phyloP scores from a whole-genome alignment of 345 rosid genomes.

The Eucalyptus rudis region DNA sequence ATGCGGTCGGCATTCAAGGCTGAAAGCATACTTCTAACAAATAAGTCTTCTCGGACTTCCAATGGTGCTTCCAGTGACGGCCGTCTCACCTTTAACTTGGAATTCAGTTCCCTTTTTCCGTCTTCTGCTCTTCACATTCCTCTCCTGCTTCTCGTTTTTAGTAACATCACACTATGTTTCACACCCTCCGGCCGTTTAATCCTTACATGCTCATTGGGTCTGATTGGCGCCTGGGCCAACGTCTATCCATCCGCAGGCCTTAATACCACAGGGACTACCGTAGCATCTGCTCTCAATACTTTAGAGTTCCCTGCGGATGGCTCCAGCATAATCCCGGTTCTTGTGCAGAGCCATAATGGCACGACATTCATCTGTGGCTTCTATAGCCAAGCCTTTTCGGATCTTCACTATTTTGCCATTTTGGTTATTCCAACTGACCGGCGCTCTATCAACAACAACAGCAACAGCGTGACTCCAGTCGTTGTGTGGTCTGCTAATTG shows the following conservation, averaged over 20 bases:
- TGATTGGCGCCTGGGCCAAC: neutral
- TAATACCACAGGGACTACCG: neutral
- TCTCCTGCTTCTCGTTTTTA: neutral
- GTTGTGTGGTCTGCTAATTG: slow-evolving; percentile 15
- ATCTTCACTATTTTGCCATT: neutral
- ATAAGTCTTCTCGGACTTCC: too few species aligned
- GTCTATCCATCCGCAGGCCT: neutral
- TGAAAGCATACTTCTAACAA: too few species aligned
- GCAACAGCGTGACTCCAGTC: neutral
- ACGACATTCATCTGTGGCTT: neutral
- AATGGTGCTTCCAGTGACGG: too few species aligned
- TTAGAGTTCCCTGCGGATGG: neutral
- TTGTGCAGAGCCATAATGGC: neutral
- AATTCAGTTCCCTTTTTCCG: neutral
- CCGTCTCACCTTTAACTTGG: neutral
- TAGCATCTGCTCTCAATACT: neutral
- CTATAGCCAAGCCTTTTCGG: neutral
- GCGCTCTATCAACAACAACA: neutral
- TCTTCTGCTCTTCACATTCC: neutral
- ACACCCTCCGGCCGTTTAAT: neutral
- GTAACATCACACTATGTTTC: neutral
- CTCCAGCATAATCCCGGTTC: neutral
- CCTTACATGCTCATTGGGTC: neutral
- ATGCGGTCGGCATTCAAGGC: too few species aligned
- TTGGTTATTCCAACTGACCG: neutral